Base-by-base conservation (phyloP, 2,329 filamentous ascomycete species). In the Teratosphaeria gauchensis region DNA sequence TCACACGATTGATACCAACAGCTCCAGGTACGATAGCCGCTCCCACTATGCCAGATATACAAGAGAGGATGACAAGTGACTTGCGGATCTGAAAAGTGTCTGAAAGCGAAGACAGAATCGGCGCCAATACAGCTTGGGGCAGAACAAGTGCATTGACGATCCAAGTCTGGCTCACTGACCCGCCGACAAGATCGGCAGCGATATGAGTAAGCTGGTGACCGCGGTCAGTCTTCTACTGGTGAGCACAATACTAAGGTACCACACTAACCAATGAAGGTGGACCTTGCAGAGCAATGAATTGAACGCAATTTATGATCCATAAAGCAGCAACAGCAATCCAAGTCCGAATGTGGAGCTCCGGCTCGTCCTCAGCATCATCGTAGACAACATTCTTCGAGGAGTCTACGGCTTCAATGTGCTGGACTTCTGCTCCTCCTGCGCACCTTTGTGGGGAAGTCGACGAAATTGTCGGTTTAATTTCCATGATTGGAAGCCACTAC, bases 21-120 rank as follows among this genome's bases (percentile, higher is more conserved):
- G 63, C 53, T 2, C 60, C 59, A 14, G 63, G 61, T 32, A 60
- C 63, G 12, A 64, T 63, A 11, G 61, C 61, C 2, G 61, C 55
- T 9, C 63, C 63, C 33, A 64, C 52, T 51, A 63, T 55, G 19
- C 59, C 57, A 9, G 62, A 51, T 1, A 57, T 8, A 51, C 61
- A 61, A 16, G 55, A 54, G 2, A 24, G 51, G 30, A 65, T 56
- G n/a, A 65, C 53, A 35, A 63, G 56, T 12, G 48, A 42, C 55
- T 65, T 65, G 8, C 63, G 57, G 24, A 60, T 60, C 52, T 63
- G 62, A 46, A 65, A 63, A 11, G 57, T 57, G 38, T 65, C 63
- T 4, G 63, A 62, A 8, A 60, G 60, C 14, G 57, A 62, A 21
- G 63, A 54, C 1, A 65, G 56, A 35, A 63, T 38, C 2, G 59